phyloP scores from a whole-genome alignment of 106 monocot genomes.

The Platanthera guangdongensis region DNA sequence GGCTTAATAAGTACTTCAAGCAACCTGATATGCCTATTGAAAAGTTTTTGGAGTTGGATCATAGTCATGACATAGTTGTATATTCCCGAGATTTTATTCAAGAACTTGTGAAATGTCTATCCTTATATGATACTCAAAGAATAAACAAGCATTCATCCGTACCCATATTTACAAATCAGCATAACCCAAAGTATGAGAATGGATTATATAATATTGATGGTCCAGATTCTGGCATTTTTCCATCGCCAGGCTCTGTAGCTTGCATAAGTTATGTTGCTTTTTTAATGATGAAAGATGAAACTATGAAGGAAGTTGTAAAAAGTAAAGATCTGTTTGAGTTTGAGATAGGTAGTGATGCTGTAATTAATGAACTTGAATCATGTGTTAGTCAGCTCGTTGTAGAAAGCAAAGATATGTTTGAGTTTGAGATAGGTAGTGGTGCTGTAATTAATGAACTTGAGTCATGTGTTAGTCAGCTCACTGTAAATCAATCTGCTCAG shows the following conservation, averaged over 20 bases:
- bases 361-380: conserved; percentile 58
- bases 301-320: conserved; percentile 35
- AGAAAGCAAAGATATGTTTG: conserved; percentile 79
- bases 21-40: conserved; percentile 30
- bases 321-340: conserved; percentile 84
- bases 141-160: conserved; percentile 9
- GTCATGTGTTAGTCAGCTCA: conserved; percentile 54
- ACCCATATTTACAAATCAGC: conserved; percentile 4
- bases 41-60: conserved; percentile 27
- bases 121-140: conserved; percentile 14
- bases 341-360: conserved; percentile 76
- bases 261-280: conserved; percentile 58
- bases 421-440: conserved; percentile 84
- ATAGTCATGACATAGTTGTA: conserved; percentile 21
- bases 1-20: conserved; percentile 51
- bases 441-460: conserved; percentile 69
- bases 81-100: conserved; percentile 22
- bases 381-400: conserved; percentile 51
- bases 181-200: conserved; percentile 19
- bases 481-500: conserved; percentile 60
- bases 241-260: conserved; percentile 56
- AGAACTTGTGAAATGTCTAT: conserved; percentile 36
- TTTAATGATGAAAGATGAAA: conserved; percentile 32
- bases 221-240: conserved; percentile 51
- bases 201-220: conserved; percentile 36